Percentiles rank a stretch among this genome's conserved stretches.
Conservation (phyloP, 805 yeast species). For the Wickerhamomyces subpelliculosus region DNA sequence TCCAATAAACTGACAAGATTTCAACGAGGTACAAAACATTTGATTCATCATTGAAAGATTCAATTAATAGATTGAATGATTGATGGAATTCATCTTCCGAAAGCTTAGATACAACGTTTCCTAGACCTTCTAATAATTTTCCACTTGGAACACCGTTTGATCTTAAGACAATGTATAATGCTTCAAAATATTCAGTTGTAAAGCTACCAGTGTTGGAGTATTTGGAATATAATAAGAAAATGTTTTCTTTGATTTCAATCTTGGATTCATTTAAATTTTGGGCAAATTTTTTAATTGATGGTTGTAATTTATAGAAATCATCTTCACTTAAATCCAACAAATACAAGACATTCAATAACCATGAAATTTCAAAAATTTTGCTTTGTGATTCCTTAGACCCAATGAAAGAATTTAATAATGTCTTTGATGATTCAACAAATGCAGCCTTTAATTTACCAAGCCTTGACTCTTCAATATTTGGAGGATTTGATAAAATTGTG, state of each 20-base stretch:
- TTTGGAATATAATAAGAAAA: constrained; percentile 24
- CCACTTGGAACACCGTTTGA: constrained; percentile 11
- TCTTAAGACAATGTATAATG: constrained; percentile 29
- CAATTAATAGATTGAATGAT: constrained; percentile 13
- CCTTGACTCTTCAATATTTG: neutral
- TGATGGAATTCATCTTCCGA: constrained; percentile 3
- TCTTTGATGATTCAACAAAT: constrained; percentile 7
- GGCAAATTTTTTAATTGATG: constrained; percentile 5
- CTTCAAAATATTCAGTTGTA: constrained; percentile 22
- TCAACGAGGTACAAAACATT: constrained; percentile 14
- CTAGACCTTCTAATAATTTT: constrained; percentile 17
- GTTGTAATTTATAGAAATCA: constrained; percentile 6
- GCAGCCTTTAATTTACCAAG: constrained; percentile 1
- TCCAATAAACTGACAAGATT: constrained; percentile 14
- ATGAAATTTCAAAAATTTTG: constrained; percentile 8
- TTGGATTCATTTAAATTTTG: constrained; percentile 4
- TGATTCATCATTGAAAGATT: constrained; percentile 15
- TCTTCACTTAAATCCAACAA: constrained; percentile 7
- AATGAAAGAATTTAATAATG: constrained; percentile 3
- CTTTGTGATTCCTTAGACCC: neutral
- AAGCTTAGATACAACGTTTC: constrained; percentile 6
- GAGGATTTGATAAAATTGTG: constrained; percentile 6
- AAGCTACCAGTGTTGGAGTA: constrained; percentile 11
- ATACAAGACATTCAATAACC: constrained; percentile 28
- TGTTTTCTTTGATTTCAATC: constrained; percentile 14